Evolutionary conservation across 176 grass and related monocot genomes (phyloP).

Genomic region (Eleusine indica): DNA sequence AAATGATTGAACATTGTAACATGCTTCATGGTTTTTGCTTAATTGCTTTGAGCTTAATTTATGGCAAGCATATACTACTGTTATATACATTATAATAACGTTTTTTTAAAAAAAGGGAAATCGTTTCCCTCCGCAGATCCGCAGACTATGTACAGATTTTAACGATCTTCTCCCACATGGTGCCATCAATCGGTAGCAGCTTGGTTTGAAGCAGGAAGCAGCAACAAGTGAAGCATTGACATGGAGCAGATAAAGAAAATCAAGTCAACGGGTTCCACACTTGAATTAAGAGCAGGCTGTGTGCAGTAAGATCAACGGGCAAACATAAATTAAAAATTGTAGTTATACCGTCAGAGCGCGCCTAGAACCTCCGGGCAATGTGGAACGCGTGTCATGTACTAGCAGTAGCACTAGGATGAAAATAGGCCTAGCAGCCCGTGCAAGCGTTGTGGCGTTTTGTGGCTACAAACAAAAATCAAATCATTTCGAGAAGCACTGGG

Average conservation of each 20-base stretch:
- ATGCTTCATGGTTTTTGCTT: neutral
- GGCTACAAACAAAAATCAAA: no score
- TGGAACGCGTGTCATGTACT: neutral
- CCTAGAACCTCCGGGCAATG: no score
- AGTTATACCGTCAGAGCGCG: no score
- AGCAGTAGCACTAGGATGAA: no score
- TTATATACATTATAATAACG: no score
- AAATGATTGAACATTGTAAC: conserved; percentile 1
- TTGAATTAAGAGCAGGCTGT: neutral
- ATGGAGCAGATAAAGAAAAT: neutral
- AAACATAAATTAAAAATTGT: no score
- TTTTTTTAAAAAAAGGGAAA: no score
- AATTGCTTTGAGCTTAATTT: neutral
- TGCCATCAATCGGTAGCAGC: neutral
- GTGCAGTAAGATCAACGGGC: neutral
- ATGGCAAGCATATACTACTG: neutral
- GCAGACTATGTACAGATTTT: neutral
- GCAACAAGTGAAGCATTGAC: no score
- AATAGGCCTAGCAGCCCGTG: no score
- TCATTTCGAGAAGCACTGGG: neutral
- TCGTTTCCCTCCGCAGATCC: no score
- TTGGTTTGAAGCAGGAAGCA: no score
- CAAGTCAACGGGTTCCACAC: conserved; percentile 2
- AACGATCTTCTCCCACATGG: neutral
- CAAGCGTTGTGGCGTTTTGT: no score